These are phyloP conservation scores for Rhizopus delemar DNA, from an alignment of 371 early-diverging fungal species.

Conservation along the genomic window DNA sequence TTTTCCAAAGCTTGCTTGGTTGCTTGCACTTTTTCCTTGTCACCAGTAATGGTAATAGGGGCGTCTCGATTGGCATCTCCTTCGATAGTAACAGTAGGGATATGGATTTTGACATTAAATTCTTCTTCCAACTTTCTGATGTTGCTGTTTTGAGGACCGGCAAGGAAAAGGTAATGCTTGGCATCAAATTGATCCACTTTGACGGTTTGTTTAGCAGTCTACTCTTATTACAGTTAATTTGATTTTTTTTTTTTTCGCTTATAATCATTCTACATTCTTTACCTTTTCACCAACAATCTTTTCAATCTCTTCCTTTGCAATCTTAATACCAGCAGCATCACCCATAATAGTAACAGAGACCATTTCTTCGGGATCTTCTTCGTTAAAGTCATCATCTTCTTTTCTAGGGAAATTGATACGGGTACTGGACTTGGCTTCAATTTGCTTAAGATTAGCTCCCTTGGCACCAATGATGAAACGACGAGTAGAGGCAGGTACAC, in stretches of 20 bases:
- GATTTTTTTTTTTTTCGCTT: neutral
- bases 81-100: conserved; percentile 64
- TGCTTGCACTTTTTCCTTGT: conserved; percentile 66
- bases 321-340: conserved; percentile 77
- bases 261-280: conserved; percentile 6
- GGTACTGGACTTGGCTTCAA: conserved; percentile 79
- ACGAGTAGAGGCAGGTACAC: conserved; percentile 81
- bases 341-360: conserved; percentile 80
- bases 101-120: conserved; percentile 70
- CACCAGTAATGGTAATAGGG: conserved; percentile 66
- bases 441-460: conserved; percentile 75
- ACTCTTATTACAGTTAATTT: neutral
- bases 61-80: conserved; percentile 51
- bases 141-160: conserved; percentile 69
- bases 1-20: conserved; percentile 66
- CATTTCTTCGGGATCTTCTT: conserved; percentile 58
- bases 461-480: conserved; percentile 85
- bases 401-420: conserved; percentile 71
- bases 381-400: conserved; percentile 44
- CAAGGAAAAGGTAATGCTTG: conserved; percentile 78
- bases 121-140: conserved; percentile 63
- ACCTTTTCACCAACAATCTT: conserved; percentile 78
- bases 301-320: conserved; percentile 87
- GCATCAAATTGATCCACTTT: conserved; percentile 60
- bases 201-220: conserved; percentile 61